Percentiles rank a stretch among this genome's conserved stretches.
Conservation (phyloP, 176 grass and related monocot species). For the Lolium rigidum region DNA sequence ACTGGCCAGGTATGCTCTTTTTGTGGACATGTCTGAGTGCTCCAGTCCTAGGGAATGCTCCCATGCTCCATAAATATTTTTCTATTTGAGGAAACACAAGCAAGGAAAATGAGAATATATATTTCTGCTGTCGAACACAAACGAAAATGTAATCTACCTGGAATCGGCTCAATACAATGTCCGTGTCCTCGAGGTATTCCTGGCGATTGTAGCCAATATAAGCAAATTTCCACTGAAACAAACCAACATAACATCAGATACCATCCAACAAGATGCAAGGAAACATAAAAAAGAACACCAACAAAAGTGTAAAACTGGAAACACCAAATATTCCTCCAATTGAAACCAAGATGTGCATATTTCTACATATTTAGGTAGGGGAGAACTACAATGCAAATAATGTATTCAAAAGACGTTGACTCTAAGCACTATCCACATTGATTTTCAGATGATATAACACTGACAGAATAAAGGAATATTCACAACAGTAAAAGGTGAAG, state of each 20-base stretch:
- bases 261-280: background rate
- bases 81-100: slow-evolving; percentile 37
- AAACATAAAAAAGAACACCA: slow-evolving; percentile 2
- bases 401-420: background rate
- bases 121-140: background rate
- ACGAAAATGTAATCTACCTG: slow-evolving; percentile 42
- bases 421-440: background rate
- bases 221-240: slow-evolving; percentile 78
- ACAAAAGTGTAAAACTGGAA: background rate
- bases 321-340: background rate
- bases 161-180: slow-evolving; percentile 68
- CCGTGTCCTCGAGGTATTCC: slow-evolving; percentile 76
- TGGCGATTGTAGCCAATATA: slow-evolving; percentile 49
- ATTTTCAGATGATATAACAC: background rate
- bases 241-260: slow-evolving; percentile 43
- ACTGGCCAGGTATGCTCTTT: slow-evolving; percentile 54
- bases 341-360: slow-evolving; percentile 3
- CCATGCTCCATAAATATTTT: slow-evolving; percentile 72
- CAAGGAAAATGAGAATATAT: background rate
- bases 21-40: slow-evolving; percentile 62
- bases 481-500: background rate
- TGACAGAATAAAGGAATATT: background rate
- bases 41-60: slow-evolving; percentile 74
- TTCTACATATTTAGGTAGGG: slow-evolving; percentile 8
- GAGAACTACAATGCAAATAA: background rate